phyloP scores from a whole-genome alignment of 208 protist genomes.

The Trypanosoma scelopori region DNA sequence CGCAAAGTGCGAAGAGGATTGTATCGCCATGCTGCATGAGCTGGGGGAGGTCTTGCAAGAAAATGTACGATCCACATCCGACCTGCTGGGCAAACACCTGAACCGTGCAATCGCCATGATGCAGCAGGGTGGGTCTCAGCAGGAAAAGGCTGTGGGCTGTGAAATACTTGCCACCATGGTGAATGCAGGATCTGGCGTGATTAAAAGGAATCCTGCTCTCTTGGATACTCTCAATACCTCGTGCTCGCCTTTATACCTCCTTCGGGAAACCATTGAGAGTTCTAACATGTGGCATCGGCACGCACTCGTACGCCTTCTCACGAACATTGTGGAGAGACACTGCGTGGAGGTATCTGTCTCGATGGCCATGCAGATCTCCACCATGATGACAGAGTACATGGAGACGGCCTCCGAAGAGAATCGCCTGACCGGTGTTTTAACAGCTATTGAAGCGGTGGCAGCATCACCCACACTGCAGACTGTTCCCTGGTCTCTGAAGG shows the following conservation, averaged over 20 bases:
- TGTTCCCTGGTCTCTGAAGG: slow-evolving; percentile 60
- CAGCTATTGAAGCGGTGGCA: slow-evolving; percentile 45
- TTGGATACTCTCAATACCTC: slow-evolving; percentile 58
- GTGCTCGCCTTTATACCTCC: slow-evolving; percentile 47
- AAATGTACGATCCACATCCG: slow-evolving; percentile 71
- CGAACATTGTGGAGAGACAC: slow-evolving; percentile 61
- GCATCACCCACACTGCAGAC: slow-evolving; percentile 43
- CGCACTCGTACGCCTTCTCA: slow-evolving; percentile 58
- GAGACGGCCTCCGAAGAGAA: slow-evolving; percentile 38
- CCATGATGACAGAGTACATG: slow-evolving; percentile 52
- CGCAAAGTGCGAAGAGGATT: slow-evolving; percentile 41
- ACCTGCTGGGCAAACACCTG: slow-evolving; percentile 53
- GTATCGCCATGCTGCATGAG: slow-evolving; percentile 37
- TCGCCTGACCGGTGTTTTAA: slow-evolving; percentile 59
- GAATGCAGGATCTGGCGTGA: slow-evolving; percentile 42
- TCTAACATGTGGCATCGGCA: slow-evolving; percentile 59
- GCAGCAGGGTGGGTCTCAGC: slow-evolving; percentile 13
- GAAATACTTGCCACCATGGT: slow-evolving; percentile 75
- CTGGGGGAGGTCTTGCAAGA: slow-evolving; percentile 66
- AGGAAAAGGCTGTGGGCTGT: slow-evolving; percentile 52
- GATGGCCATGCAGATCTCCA: slow-evolving; percentile 44
- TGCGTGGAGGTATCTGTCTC: slow-evolving; percentile 65
- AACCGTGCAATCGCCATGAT: slow-evolving; percentile 36
- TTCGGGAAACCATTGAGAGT: slow-evolving; percentile 62
- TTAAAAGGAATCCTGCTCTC: slow-evolving; percentile 71